A percentile compares a stretch with the other conserved stretches of the same genome.
These are phyloP conservation scores for Phlebiopsis flavidoalba DNA, from an alignment of 768 basidiomycete genomes.

Conservation along the genomic window DNA sequence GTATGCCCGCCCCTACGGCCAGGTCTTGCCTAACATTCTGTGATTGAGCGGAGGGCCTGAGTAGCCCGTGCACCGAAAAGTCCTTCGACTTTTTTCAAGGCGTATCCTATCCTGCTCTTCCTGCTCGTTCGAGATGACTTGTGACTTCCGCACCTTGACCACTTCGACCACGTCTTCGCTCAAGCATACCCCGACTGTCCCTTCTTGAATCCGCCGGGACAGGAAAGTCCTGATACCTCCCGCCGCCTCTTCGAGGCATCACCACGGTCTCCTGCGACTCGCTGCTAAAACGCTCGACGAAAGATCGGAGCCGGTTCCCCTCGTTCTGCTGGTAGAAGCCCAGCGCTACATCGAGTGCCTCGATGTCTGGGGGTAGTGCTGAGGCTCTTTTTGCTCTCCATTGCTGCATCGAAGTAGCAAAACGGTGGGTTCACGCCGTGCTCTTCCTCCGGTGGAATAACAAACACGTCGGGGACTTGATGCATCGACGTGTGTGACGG, in stretches of 20 bases:
- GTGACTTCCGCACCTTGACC: slow-evolving; percentile 27
- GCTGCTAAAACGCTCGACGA: slow-evolving; percentile 18
- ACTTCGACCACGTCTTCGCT: slow-evolving; percentile 33
- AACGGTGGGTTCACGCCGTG: slow-evolving; percentile 28
- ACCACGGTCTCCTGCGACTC: slow-evolving; percentile 23
- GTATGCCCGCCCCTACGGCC: slow-evolving; percentile 10
- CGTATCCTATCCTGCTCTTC: slow-evolving; percentile 13
- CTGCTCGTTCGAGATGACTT: slow-evolving; percentile 22
- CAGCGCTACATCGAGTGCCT: slow-evolving; percentile 23
- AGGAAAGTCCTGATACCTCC: slow-evolving; percentile 7
- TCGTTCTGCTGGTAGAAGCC: slow-evolving; percentile 25
- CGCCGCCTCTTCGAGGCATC: slow-evolving; percentile 21
- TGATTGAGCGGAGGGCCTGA: slow-evolving; percentile 31
- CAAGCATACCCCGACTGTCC: slow-evolving; percentile 15
- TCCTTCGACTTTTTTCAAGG: slow-evolving; percentile 28
- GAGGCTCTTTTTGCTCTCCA: slow-evolving; percentile 16
- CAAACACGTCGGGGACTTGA: slow-evolving; percentile 29
- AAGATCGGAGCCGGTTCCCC: slow-evolving; percentile 25
- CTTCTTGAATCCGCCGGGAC: background rate
- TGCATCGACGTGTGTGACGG: slow-evolving; percentile 23
- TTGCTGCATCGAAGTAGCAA: slow-evolving; percentile 28
- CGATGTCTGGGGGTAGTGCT: slow-evolving; percentile 26
- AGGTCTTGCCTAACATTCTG: slow-evolving; percentile 27
- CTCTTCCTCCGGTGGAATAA: slow-evolving; percentile 34
- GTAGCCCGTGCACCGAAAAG: slow-evolving; percentile 29